Conservation (phyloP, 2,329 filamentous ascomycete genomes). For the Trichothecium roseum region DNA sequence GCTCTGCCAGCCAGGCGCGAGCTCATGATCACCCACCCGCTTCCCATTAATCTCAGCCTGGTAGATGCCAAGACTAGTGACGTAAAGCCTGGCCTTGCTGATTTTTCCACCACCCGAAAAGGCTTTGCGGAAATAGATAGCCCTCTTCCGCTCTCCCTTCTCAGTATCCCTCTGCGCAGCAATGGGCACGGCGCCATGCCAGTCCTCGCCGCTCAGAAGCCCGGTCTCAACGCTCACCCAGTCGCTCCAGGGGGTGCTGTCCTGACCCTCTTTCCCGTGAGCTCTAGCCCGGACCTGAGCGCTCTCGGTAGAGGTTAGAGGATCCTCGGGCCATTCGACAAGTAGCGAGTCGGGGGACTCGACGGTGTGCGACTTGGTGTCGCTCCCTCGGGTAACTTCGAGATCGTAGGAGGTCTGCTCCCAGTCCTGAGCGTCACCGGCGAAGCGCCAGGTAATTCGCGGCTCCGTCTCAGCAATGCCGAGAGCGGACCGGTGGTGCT, state of each 20-base stretch:
- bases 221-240: conserved; percentile 24
- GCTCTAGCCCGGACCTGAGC: conserved; percentile 23
- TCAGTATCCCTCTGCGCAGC: conserved; percentile 17
- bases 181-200: conserved; percentile 18
- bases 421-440: conserved; percentile 27
- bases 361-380: conserved; percentile 11
- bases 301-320: conserved; percentile 18
- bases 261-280: conserved; percentile 12
- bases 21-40: conserved; percentile 24
- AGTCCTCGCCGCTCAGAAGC: conserved; percentile 16
- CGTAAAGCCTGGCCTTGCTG: conserved; percentile 31
- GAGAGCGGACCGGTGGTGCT: conserved; percentile 28
- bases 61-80: conserved; percentile 34
- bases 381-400: conserved; percentile 19
- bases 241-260: conserved; percentile 15
- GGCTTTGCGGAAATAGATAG: conserved; percentile 20
- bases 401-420: conserved; percentile 32
- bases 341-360: conserved; percentile 27
- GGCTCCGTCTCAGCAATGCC: conserved; percentile 33
- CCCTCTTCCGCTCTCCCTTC: conserved; percentile 15
- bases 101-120: conserved; percentile 15
- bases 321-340: conserved; percentile 31
- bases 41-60: conserved; percentile 35
- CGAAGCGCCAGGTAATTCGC: conserved; percentile 36
- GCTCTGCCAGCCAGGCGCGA: conserved; percentile 42